These are phyloP conservation scores for Claviceps sp. DNA, from an alignment of 2,329 filamentous ascomycete genomes.

Conservation along the genomic window DNA sequence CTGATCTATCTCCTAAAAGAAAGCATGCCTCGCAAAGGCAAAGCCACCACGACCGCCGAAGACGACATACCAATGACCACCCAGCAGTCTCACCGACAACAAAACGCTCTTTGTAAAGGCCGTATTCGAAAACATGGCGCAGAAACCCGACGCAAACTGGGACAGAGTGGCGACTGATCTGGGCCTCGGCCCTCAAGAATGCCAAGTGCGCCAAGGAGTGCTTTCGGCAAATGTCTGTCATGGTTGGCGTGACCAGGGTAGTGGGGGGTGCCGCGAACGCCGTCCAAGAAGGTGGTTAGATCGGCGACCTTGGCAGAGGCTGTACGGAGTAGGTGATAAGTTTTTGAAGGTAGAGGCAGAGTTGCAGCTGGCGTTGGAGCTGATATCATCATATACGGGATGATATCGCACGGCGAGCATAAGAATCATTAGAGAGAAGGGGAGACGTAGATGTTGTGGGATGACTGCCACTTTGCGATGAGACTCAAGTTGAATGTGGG, in stretches of 20 bases:
- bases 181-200: constrained; percentile 24
- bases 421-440: no score
- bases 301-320: constrained; percentile 4
- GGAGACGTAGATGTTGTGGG: no score
- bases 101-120: constrained; percentile 27
- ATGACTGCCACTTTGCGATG: no score
- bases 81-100: constrained; percentile 18
- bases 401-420: no score
- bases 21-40: constrained; percentile 5
- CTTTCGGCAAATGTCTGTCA: constrained; percentile 28
- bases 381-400: no score
- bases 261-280: constrained; percentile 11
- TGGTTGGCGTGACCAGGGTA: constrained; percentile 20
- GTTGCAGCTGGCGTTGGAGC: no score
- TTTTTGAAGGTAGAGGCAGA: constrained; percentile 4
- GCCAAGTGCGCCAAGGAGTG: constrained; percentile 28
- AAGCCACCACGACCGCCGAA: neutral
- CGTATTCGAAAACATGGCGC: constrained; percentile 27
- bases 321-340: constrained; percentile 5
- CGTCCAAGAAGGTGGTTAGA: constrained; percentile 19
- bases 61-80: constrained; percentile 6
- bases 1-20: neutral
- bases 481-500: no score
- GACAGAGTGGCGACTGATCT: constrained; percentile 21
- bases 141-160: constrained; percentile 28